Base-by-base conservation (phyloP, 2,329 filamentous ascomycete species). In the Trichoderma semiorbis region DNA sequence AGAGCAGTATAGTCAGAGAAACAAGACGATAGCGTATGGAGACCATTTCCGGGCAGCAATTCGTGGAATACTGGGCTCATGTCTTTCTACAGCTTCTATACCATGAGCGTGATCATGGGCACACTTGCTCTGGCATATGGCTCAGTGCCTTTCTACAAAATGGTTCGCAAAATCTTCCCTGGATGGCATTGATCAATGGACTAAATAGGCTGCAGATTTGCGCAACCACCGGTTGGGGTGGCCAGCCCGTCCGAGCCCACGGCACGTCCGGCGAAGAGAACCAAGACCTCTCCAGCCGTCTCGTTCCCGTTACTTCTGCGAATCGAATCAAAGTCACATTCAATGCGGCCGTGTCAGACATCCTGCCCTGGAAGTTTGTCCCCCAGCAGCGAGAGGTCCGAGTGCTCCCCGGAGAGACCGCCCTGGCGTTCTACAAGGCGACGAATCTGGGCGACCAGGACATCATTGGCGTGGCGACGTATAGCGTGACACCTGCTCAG, bases 381-480 rank as follows among this genome's bases (percentile, higher is more conserved):
- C 96, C 96, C 1, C 96, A 99, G 83, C 96, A 99, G 85, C 93
- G 95, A 72, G 96, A 99, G 85, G 96, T 99, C 67, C 90, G 94
- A 71, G 95, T 99, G 1, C 86, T 98, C 2, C 97, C 96, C 0
- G 97, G 97, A 74, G 96, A 99, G 85, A 99, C 96, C 3, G 96
- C 96, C 5, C 86, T 99, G 75, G 96, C 97, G 4, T 99, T 99
- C 81, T 99, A 98, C 84, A 99, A 94, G 7, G 96, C 96, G 14
- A 98, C 94, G 70, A 99, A 99, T 84, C 91, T 90, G 75, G 93
- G 93, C 73, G 89, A 93, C 74, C 89, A 92, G 75, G 97, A 99
- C 84, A 98, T 99, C 77, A 98, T 99, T 78, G 96, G 96, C 62
- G 95, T 99, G 57, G 96, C 96, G 12, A 99, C 96, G 8, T 99